Percentiles rank a stretch among this genome's conserved stretches.
These are phyloP conservation scores for Eutrema yunnanense DNA, from an alignment of 345 rosid species.

Conservation along the genomic window DNA sequence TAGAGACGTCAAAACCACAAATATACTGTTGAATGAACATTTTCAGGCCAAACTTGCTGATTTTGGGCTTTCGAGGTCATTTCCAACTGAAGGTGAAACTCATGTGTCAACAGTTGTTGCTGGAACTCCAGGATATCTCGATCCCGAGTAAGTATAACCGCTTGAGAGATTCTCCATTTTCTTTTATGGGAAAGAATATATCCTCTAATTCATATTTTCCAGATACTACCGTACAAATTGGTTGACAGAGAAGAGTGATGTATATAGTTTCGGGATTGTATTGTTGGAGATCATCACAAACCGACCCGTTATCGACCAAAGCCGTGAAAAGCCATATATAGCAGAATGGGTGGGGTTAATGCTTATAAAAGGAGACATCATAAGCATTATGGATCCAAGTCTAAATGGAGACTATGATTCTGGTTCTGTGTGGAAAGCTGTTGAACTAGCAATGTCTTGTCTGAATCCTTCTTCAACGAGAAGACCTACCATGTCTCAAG, in stretches of 20 bases:
- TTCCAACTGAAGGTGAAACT: slow-evolving; percentile 17
- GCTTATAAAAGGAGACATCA: slow-evolving; percentile 34
- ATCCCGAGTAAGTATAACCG: slow-evolving; percentile 12
- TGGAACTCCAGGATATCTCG: slow-evolving; percentile 26
- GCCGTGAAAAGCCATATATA: too few relatives aligned
- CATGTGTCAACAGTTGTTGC: slow-evolving; percentile 28
- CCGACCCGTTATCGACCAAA: too few relatives aligned
- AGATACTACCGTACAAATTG: background rate
- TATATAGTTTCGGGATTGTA: too few relatives aligned
- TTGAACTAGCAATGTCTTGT: slow-evolving; percentile 43
- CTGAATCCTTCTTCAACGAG: slow-evolving; percentile 1
- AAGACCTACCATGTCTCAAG: slow-evolving; percentile 37
- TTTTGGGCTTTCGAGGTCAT: slow-evolving; percentile 26
- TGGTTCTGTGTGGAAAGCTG: slow-evolving; percentile 33
- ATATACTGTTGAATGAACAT: slow-evolving; percentile 36
- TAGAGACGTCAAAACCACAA: slow-evolving; percentile 22
- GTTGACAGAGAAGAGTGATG: too few relatives aligned
- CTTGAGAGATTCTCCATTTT: background rate
- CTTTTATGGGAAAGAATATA: background rate
- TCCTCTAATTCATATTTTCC: background rate
- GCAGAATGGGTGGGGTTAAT: background rate
- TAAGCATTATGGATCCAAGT: slow-evolving; percentile 35
- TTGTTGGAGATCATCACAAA: too few relatives aligned
- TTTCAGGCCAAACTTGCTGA: slow-evolving; percentile 42
- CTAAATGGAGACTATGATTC: slow-evolving; percentile 27